Base-by-base conservation (phyloP, 768 basidiomycete species). In the Nidularia pulvinata region DNA sequence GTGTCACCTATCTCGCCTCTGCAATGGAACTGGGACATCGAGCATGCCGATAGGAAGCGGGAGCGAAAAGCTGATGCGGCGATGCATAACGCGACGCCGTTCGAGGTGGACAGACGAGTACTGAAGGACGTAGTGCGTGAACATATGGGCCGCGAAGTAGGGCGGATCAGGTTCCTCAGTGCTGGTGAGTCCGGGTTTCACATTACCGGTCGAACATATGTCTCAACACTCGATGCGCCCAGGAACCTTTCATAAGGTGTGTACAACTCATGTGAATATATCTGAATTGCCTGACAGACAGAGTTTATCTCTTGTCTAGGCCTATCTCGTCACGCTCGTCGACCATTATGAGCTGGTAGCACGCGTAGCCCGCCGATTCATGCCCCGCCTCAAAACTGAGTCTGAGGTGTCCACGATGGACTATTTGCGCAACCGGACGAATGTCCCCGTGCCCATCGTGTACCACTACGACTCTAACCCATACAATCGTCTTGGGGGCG, bases 231-330 rank as follows among this genome's bases (percentile, higher is more conserved):
- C 13, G 34, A n/a, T 13, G 11, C 46, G 51, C 19, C 50, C 55
- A 89, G 91, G 91, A 25, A 93, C 91, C 1, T 93, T 93, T 71
- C 91, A 93, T 68, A 93, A 93, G 74, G 90, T 71, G 68, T 60
- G 55, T 43, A 19, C 36, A 13, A 5, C 46, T 5, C 39, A 42
- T 42, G 16, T 16, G 39, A 42, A 42, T 16, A 5, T 6, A 5
- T 47, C 25, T 11, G 10, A 25, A 16, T 25, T 47, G 46, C 11
- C 13, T 32, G 19, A 33, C 35, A 52, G 42, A 33, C 14, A 33
- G 25, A 10, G 25, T 48, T 48, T 30, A 25, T 57, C 5, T 33
- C 11, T 13, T 47, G 11, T 52, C 34, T 55, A 92, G 89, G 91
- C 89, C 33, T 93, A 92, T 72, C 78, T 91, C 1, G 73, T 93